Conservation (phyloP, 495 filamentous ascomycete species). For the Astrothelium macrocarpum region DNA sequence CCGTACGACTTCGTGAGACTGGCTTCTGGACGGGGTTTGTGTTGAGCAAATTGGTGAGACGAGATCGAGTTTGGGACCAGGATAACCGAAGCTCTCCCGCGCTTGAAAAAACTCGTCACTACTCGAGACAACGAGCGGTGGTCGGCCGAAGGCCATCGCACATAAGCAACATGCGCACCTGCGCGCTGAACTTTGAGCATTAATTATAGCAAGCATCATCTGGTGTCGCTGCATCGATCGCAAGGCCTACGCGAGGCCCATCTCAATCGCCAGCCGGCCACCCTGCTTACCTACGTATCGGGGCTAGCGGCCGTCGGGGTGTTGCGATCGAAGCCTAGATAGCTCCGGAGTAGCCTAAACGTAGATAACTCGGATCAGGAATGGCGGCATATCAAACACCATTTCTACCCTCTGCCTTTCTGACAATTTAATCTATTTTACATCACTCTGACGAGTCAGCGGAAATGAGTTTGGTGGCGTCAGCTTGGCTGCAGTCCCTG, state of each 20-base stretch:
- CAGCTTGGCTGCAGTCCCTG: not conserved
- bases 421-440: not conserved
- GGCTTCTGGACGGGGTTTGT: slow-evolving; percentile 61
- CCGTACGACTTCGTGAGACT: slow-evolving; percentile 77
- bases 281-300: not conserved
- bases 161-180: not conserved
- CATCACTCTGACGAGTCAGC: not conserved
- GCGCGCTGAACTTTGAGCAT: not conserved
- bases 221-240: not conserved
- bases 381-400: not conserved
- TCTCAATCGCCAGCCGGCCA: not conserved
- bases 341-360: not conserved
- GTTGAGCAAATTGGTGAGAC: slow-evolving; percentile 32
- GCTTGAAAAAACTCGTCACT: too few relatives aligned
- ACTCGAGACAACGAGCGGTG: too few relatives aligned
- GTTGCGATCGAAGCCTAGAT: not conserved
- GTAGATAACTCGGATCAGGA: slow-evolving; percentile 2
- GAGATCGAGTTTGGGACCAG: not conserved
- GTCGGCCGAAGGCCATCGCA: not conserved
- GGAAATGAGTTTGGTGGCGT: not conserved
- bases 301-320: not conserved
- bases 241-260: not conserved
- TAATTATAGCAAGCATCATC: not conserved
- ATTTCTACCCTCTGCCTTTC: not conserved
- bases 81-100: not conserved